Conservation (phyloP, 2,329 filamentous ascomycete species). For the Blastomyces emzantsi region DNA sequence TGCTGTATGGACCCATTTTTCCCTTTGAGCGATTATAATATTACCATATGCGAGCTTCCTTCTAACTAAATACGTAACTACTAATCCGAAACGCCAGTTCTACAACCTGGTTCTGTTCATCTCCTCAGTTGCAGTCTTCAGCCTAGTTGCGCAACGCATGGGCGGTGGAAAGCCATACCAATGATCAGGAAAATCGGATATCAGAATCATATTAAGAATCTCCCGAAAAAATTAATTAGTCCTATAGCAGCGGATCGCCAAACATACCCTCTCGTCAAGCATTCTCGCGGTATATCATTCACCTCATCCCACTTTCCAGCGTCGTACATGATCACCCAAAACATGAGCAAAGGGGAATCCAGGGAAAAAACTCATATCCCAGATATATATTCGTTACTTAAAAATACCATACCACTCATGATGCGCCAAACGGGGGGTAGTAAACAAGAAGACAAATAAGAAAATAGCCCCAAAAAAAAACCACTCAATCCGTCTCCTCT, state of each 20-base stretch:
- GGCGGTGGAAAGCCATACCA: conserved; percentile 35
- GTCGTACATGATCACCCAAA: background rate
- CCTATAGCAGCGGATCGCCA: background rate
- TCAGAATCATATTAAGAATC: background rate
- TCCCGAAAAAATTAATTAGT: background rate
- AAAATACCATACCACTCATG: background rate
- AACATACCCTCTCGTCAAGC: background rate
- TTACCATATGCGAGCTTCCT: background rate
- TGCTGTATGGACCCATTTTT: conserved; percentile 54
- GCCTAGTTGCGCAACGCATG: conserved; percentile 83
- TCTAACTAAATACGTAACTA: background rate
- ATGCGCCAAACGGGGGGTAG: background rate
- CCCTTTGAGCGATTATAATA: conserved; percentile 13
- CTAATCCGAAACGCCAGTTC: conserved; percentile 51
- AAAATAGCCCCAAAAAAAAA: conserved; percentile 5
- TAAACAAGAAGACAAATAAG: conserved; percentile 7
- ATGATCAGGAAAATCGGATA: conserved; percentile 9
- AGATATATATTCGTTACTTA: background rate
- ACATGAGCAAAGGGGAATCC: background rate
- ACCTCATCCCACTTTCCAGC: conserved; percentile 6
- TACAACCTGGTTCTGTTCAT: conserved; percentile 97
- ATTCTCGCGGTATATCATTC: background rate
- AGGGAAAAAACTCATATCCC: background rate
- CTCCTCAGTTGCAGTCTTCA: conserved; percentile 90
- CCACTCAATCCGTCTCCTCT: conserved; percentile 48